Percentiles rank a stretch among this genome's conserved stretches.
These are phyloP conservation scores for Omphalotus guepiniiformis DNA, from an alignment of 768 basidiomycete species.

Conservation along the genomic window DNA sequence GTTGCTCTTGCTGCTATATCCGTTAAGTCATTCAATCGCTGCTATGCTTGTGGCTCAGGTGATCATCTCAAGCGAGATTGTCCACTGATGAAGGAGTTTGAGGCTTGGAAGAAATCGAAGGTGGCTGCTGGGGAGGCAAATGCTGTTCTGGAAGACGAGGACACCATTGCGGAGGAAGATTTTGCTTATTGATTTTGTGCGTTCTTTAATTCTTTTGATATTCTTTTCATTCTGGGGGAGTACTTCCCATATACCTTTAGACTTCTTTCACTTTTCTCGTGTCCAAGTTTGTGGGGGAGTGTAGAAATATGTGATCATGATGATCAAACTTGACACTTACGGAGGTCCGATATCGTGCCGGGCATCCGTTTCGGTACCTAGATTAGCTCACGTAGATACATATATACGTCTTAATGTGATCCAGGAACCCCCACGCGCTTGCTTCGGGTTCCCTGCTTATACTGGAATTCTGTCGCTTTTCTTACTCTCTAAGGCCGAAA, in stretches of 20 bases:
- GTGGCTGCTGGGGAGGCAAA: not conserved
- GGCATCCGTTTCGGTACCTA: too few species aligned
- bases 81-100: not conserved
- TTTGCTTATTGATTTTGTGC: conserved; percentile 19
- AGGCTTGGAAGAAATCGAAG: not conserved
- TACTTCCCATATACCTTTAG: conserved; percentile 7
- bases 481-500: too few species aligned
- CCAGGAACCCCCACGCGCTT: too few species aligned
- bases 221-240: conserved; percentile 13
- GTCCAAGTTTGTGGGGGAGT: too few species aligned
- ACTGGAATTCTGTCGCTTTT: too few species aligned
- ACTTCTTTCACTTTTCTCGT: too few species aligned
- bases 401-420: too few species aligned
- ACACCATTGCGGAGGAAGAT: conserved; percentile 15
- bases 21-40: conserved; percentile 21
- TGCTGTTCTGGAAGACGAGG: not conserved
- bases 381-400: too few species aligned
- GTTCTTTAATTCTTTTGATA: conserved; percentile 5
- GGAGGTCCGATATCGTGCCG: too few species aligned
- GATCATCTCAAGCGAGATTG: conserved; percentile 8
- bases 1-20: not conserved
- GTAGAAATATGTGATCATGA: too few species aligned
- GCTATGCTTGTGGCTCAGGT: not conserved
- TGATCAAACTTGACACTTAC: too few species aligned
- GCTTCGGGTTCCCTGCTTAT: too few species aligned